These are phyloP conservation scores for Boletellus sp. DNA, from an alignment of 1,284 basidiomycete genomes.

Conservation along the genomic window DNA sequence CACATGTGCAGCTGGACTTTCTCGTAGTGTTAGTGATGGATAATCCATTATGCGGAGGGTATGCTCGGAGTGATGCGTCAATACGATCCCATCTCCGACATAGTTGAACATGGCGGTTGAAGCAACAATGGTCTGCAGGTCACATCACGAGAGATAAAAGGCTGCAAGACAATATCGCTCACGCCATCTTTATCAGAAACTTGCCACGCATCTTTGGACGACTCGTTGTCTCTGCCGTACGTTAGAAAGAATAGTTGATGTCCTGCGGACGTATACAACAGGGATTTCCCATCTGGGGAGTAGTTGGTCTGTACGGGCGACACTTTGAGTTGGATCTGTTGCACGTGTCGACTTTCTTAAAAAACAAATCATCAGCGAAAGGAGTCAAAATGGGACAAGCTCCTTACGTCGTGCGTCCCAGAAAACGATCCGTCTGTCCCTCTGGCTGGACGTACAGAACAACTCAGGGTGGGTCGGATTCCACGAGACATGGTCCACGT, in stretches of 20 bases:
- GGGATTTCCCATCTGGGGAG: conserved; percentile 62
- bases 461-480: conserved; percentile 78
- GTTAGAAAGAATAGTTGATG: conserved; percentile 59
- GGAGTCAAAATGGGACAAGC: background rate
- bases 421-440: conserved; percentile 68
- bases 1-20: conserved; percentile 67
- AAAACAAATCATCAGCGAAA: conserved; percentile 13
- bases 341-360: conserved; percentile 63
- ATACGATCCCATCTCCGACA: conserved; percentile 62
- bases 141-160: background rate
- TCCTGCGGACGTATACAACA: conserved; percentile 59
- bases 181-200: conserved; percentile 48
- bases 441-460: conserved; percentile 73
- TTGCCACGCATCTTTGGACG: conserved; percentile 59
- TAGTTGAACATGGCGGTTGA: conserved; percentile 71
- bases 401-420: conserved; percentile 75
- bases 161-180: conserved; percentile 8
- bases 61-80: conserved; percentile 59
- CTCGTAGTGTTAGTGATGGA: conserved; percentile 53
- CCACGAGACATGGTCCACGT: conserved; percentile 75
- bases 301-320: conserved; percentile 64
- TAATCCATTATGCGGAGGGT: conserved; percentile 65
- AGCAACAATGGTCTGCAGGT: conserved; percentile 38
- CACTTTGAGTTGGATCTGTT: conserved; percentile 53
- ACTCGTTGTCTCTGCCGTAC: conserved; percentile 50